Evolutionary conservation across 176 grass and related monocot species (phyloP).

Genomic region (Eragrostis curvula): DNA sequence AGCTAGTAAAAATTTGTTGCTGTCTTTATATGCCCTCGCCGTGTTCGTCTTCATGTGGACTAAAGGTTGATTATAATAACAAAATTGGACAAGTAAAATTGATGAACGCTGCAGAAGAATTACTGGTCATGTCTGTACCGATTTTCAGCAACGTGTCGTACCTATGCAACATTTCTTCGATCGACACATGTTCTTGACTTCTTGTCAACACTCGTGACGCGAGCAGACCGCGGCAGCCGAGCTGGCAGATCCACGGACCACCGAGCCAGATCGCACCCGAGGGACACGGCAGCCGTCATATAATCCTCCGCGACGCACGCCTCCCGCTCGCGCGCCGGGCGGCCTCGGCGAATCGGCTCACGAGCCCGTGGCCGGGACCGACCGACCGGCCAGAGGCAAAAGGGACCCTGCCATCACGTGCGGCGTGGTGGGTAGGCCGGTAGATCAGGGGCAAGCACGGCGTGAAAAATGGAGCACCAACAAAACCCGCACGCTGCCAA

Average conservation of each 20-base stretch:
- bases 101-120: too few species aligned
- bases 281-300: neutral
- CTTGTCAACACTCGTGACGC: too few species aligned
- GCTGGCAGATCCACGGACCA: slow-evolving; percentile 12
- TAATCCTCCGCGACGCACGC: slow-evolving; percentile 21
- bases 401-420: slow-evolving; percentile 10
- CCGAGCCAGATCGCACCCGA: neutral
- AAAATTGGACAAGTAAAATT: too few species aligned
- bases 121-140: too few species aligned
- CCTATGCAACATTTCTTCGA: too few species aligned
- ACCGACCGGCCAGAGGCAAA: neutral
- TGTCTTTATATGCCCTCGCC: too few species aligned
- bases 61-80: too few species aligned
- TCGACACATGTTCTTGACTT: too few species aligned
- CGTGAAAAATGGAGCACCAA: neutral
- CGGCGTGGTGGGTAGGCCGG: neutral
- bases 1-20: too few species aligned
- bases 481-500: neutral
- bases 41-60: too few species aligned
- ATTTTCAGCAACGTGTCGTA: too few species aligned
- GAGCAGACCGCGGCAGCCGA: neutral
- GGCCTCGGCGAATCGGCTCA: neutral
- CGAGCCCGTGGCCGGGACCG: neutral
- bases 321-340: neutral
- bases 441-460: neutral